Conservation (phyloP, 768 basidiomycete species). For the Serpula lacrymans region DNA sequence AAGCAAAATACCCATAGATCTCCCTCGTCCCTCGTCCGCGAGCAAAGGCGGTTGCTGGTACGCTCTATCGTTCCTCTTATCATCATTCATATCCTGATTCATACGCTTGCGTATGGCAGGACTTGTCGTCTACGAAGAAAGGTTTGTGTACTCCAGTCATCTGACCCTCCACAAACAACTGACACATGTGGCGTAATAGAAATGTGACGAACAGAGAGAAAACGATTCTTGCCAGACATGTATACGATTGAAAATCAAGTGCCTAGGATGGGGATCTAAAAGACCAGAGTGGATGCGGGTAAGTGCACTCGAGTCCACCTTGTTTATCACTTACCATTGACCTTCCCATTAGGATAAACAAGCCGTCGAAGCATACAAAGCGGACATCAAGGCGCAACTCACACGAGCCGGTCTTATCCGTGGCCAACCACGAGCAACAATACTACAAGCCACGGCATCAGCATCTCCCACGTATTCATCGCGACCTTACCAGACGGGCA, state of each 20-base stretch:
- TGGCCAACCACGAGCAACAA: constrained; percentile 69
- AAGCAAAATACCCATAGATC: constrained; percentile 43
- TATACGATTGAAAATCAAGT: constrained; percentile 73
- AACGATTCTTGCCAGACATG: constrained; percentile 81
- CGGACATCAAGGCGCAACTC: constrained; percentile 77
- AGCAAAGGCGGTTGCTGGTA: constrained; percentile 81
- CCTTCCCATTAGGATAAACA: constrained; percentile 63
- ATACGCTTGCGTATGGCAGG: constrained; percentile 38
- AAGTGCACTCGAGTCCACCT: constrained; percentile 20
- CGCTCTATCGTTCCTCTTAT: constrained; percentile 28
- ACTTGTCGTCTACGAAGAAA: constrained; percentile 82
- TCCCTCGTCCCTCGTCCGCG: constrained; percentile 49
- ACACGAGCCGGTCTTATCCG: constrained; percentile 77
- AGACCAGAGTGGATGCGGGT: constrained; percentile 92
- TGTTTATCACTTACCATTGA: constrained; percentile 13
- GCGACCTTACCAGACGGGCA: constrained; percentile 22
- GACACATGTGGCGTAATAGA: constrained; percentile 38
- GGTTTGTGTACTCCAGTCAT: constrained; percentile 43
- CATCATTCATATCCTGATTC: constrained; percentile 1
- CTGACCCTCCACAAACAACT: not conserved
- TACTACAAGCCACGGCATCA: constrained; percentile 35
- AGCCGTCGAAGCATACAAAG: constrained; percentile 78
- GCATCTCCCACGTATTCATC: constrained; percentile 33
- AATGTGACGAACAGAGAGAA: constrained; percentile 86
- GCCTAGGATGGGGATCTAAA: constrained; percentile 81